Evolutionary conservation across 225 moss, liverwort and hornwort species (phyloP), one percentile per base, ranked within the genome.

Genomic region (Polytrichum commune): DNA sequence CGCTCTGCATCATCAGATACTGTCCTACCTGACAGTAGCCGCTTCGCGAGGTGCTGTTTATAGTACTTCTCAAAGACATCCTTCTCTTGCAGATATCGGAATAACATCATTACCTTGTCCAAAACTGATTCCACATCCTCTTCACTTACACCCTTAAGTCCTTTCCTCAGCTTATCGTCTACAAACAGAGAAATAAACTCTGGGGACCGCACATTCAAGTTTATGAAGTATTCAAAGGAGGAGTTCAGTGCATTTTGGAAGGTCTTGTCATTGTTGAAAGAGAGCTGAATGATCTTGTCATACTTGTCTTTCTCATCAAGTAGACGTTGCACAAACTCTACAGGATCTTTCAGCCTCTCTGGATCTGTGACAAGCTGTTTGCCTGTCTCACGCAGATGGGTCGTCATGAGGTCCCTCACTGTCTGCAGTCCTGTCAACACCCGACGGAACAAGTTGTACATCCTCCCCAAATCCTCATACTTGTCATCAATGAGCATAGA

Each of bases 31-130:
- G 87, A 88, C 73, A 88, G 63, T 69, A 88, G 73, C 64, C 87
- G 76, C 84, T 88, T 88, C 30, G 87, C 87, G 75, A 88, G 67
- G 73, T 88, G 87, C 73, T 88, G 87, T 73, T 88, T 88, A 74
- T 88, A 88, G 68, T 88, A 88, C 65, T 88, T 88, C 65, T 88
- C 87, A 58, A 88, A 88, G 4, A 88, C 84, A 71, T 88, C 87
- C 72, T 88, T 88, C 82, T 88, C 87, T 75, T 88, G 87, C 69
- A 88, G 75, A 70, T 88, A 88, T 60, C 87, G 82, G 67, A 88
- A 88, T 79, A 88, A 63, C 87, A 88, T 88, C 87, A 88, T 88
- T 22, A 88, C 87, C 79, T 88, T 88, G 63, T 88, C 87, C 79
- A 88, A 55, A n/a, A 88, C 84, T 73, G 84, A 70, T 65, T 88